Evolutionary conservation across 23 red algal species (phyloP), one percentile per base, ranked within the genome.

Genomic region (Gracilaria caudata): DNA sequence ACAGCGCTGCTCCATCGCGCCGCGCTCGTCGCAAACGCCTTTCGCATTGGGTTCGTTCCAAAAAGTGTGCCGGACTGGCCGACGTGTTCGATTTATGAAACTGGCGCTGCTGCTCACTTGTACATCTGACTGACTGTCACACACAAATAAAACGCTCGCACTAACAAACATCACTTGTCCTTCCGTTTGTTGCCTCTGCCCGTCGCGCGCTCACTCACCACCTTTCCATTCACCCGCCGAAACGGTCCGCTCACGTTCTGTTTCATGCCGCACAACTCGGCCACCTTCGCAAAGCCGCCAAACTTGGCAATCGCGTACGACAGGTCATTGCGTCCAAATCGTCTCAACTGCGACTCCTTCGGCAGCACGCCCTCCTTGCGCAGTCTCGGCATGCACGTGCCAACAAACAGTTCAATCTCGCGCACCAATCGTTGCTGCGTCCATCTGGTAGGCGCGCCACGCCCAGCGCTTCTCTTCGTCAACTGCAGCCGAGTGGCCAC

Each of bases 311-410:
- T 74, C 12, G 87, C 87, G 35, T 91, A 91, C 32, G 77, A 82
- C 13, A 91, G 77, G 26, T 91, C 87, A 37, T 91, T 91, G 39
- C 87, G 61, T 28, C 87, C 87, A 47, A 64, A 54, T 17, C 43
- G 57, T 39, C 87, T 70, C 32, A 91, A 47, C 51, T 91, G 76
- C 46, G 56, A 51, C 41, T 91, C 87, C 3, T n/a, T 73, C 41
- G 78, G 77, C 76, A 91, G 25, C 32, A 64, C 59, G 19, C 73
- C 41, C 29, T 41, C 34, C 10, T 32, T 37, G 13, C 35, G 63
- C 30, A 91, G 61, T 0, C 60, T 21, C 11, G 87, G 87, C 78
- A 74, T 68, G 65, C 51, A 81, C 28, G 58, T 73, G 20, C 24
- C 25, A 9, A 74, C 64, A 91, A 91, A 91, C 20, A n/a, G 28